These are phyloP conservation scores for Naganishia cerealis DNA, from an alignment of 1,284 basidiomycete genomes.

Conservation along the genomic window DNA sequence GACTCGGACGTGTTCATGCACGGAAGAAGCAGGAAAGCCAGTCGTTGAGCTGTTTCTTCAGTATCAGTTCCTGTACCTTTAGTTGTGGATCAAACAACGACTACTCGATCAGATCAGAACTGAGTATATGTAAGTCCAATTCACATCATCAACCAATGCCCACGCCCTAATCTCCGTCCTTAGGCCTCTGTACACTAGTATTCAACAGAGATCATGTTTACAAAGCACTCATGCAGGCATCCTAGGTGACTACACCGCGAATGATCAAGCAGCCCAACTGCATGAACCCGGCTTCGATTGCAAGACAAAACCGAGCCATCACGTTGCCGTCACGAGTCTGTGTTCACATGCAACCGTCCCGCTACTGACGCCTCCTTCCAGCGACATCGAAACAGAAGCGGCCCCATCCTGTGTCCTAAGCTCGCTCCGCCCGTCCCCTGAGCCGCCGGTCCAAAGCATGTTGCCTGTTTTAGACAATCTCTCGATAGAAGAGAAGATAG, in stretches of 20 bases:
- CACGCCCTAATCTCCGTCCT: not conserved
- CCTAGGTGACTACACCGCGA: slow-evolving; percentile 4
- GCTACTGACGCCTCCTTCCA: slow-evolving; percentile 10
- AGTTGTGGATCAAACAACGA: not conserved
- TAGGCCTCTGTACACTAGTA: not conserved
- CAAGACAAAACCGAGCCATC: no score
- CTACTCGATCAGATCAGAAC: not conserved
- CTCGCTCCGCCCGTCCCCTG: not conserved
- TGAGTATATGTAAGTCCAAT: not conserved
- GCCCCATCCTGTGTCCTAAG: no score
- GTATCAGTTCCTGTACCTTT: not conserved
- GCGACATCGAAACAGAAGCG: slow-evolving; percentile 16
- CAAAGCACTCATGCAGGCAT: slow-evolving; percentile 8
- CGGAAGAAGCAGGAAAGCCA: no score
- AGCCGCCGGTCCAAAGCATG: not conserved
- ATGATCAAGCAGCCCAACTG: not conserved
- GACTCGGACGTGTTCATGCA: no score
- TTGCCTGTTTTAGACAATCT: not conserved
- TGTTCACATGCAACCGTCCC: not conserved
- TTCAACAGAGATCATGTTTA: not conserved
- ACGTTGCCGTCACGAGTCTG: not conserved
- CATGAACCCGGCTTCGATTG: not conserved
- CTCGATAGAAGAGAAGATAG: slow-evolving; percentile 2
- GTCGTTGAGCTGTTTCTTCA: not conserved
- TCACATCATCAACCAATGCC: not conserved